Percentiles rank a stretch among this genome's conserved stretches.
These are phyloP conservation scores for Penicillium sclerotiorum DNA, from an alignment of 2,329 filamentous ascomycete genomes.

Conservation along the genomic window DNA sequence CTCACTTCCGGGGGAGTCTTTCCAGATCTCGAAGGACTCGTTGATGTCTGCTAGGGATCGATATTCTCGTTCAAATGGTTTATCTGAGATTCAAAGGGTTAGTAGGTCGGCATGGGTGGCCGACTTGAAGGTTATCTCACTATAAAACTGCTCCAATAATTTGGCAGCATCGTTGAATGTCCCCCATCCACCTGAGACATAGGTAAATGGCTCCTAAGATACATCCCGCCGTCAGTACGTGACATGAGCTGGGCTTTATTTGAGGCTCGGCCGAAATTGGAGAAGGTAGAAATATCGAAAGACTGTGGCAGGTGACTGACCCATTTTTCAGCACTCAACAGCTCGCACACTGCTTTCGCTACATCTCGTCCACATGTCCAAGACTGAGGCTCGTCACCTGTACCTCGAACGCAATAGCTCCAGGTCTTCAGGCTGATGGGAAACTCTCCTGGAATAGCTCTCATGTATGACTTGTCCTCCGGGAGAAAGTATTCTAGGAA, in stretches of 20 bases:
- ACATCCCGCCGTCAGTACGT: not conserved
- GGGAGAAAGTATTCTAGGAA: not conserved
- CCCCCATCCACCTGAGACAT: not conserved
- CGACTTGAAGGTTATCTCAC: not conserved
- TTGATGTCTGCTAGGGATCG: not conserved
- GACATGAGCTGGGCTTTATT: not conserved
- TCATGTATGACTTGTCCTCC: not conserved
- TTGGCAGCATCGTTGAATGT: not conserved
- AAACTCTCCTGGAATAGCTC: not conserved
- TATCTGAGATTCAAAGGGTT: not conserved
- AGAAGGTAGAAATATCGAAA: not conserved
- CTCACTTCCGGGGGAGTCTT: not conserved
- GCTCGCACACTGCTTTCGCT: not conserved
- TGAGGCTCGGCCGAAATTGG: not conserved
- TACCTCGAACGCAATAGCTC: not conserved
- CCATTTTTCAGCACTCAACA: not conserved
- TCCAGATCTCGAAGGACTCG: not conserved
- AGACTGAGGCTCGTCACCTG: not conserved
- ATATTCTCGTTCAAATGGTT: not conserved
- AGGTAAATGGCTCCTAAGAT: not conserved
- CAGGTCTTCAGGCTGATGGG: not conserved
- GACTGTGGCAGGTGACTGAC: not conserved
- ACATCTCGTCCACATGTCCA: not conserved
- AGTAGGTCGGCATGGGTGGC: too few relatives aligned
- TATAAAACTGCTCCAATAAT: not conserved